Conservation (phyloP, 1,284 basidiomycete species). For the Volvariella surrecta region DNA sequence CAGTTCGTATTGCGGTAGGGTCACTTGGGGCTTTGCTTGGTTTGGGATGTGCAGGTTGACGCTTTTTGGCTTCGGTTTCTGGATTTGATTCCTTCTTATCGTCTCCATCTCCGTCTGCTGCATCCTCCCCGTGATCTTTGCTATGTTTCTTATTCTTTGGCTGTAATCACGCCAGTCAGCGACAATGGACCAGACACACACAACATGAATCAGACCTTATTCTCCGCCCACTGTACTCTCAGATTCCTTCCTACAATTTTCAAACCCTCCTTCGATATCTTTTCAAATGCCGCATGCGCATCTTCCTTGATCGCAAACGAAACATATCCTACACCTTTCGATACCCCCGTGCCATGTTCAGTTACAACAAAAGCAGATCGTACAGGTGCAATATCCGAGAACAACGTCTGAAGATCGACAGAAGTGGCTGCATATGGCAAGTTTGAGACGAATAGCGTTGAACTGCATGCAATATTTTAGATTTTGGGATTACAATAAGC, state of each 20-base stretch:
- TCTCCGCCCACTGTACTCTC: slow-evolving; percentile 74
- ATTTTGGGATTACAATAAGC: neutral
- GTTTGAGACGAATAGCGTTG: slow-evolving; percentile 76
- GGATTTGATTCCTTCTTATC: slow-evolving; percentile 26
- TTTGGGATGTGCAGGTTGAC: slow-evolving; percentile 8
- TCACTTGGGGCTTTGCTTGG: slow-evolving; percentile 41
- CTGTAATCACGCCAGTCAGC: slow-evolving; percentile 15
- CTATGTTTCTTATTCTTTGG: slow-evolving; percentile 30
- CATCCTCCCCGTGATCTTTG: slow-evolving; percentile 30
- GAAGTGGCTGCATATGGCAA: slow-evolving; percentile 87
- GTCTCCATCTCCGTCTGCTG: slow-evolving; percentile 23
- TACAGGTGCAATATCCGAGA: slow-evolving; percentile 94
- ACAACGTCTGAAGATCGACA: slow-evolving; percentile 84
- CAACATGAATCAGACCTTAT: slow-evolving; percentile 44
- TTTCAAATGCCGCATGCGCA: slow-evolving; percentile 68
- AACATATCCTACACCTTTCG: slow-evolving; percentile 98
- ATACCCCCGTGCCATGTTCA: slow-evolving; percentile 70
- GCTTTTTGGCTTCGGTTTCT: slow-evolving; percentile 17
- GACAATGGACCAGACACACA: slow-evolving; percentile 4
- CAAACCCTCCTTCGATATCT: slow-evolving; percentile 48
- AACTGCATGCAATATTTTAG: slow-evolving; percentile 26
- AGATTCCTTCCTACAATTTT: slow-evolving; percentile 58
- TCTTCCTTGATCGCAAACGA: slow-evolving; percentile 89
- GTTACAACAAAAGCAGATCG: slow-evolving; percentile 92
- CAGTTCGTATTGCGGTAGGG: slow-evolving; percentile 72